Conservation (phyloP, 2,329 filamentous ascomycete species). For the Chrysoporthe austroafricana region DNA sequence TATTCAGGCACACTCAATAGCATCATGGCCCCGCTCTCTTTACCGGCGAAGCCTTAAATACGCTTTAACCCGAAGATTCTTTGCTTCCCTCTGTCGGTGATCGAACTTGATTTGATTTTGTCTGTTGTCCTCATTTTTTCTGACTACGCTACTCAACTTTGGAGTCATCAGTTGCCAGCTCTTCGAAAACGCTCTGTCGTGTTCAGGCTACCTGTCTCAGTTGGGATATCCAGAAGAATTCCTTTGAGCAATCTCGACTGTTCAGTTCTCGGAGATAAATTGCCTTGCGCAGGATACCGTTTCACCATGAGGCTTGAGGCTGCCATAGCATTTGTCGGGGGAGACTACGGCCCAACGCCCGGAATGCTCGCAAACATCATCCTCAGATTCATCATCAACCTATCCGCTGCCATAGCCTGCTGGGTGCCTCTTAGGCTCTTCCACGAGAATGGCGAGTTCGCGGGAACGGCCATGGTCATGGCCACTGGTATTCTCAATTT, state of each 20-base stretch:
- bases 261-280: conserved; percentile 39
- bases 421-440: conserved; percentile 57
- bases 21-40: conserved; percentile 3
- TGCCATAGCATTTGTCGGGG: conserved; percentile 18
- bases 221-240: not conserved
- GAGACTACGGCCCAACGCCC: conserved; percentile 27
- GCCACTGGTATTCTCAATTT: conserved; percentile 52
- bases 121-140: not conserved
- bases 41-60: not conserved
- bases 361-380: conserved; percentile 50
- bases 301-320: conserved; percentile 22
- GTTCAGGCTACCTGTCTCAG: not conserved
- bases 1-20: conserved; percentile 13
- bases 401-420: conserved; percentile 50
- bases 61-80: not conserved
- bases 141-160: not conserved
- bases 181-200: not conserved
- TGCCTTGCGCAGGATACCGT: conserved; percentile 35
- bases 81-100: not conserved
- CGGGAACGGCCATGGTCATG: conserved; percentile 54
- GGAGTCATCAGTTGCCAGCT: not conserved
- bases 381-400: conserved; percentile 51
- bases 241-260: not conserved
- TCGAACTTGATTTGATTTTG: not conserved
- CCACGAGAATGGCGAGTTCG: conserved; percentile 56